Base-by-base conservation (phyloP, 2,329 filamentous ascomycete genomes). In the Tolypocladium ovalisporum region DNA sequence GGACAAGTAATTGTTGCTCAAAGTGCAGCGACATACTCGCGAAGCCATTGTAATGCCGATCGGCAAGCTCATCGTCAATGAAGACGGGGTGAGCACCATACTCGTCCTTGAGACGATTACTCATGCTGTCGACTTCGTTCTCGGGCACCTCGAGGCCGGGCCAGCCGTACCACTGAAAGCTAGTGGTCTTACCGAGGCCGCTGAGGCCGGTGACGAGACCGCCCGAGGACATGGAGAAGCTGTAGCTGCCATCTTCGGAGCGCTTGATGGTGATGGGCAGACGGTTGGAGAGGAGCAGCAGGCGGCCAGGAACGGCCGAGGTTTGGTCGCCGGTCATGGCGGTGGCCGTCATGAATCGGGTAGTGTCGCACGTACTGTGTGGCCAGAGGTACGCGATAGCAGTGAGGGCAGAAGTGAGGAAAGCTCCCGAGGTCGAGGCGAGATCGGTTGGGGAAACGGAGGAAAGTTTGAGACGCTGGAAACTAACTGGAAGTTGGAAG, bases 161-260 rank as follows among this genome's bases (percentile, higher is more conserved):
- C 93, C 94, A 97, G 64, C 94, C 94, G 74, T 97, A 97, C 94
- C 94, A 99, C 73, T 94, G 89, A 74, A 97, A 97, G 64, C 87
- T 93, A 32, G 90, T 96, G 36, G 90, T 88, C 75, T 97, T 97
- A 66, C 89, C 87, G 58, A 97, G 77, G 32, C 94, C 94, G 64
- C 90, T 96, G 60, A 99, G 79, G 24, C 94, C 94, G 54, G 90
- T 96, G 67, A 97, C 94, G 44, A 99, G 83, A 44, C 94, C 94
- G 58, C 94, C 94, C 2, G 94, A 97, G 52, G 93, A 97, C 89
- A 97, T 96, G 70, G 88, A 90, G 73, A 96, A 96, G 68, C 86
- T 83, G 77, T 96, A 99, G 71, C 88, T 87, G 67, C 90, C 92
- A 78, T 96, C 90, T 55, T 94, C 90, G 56, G 87, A 87, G 64